Evolutionary conservation across 106 monocot species (phyloP).

Genomic region (Dioscorea dumetorum): DNA sequence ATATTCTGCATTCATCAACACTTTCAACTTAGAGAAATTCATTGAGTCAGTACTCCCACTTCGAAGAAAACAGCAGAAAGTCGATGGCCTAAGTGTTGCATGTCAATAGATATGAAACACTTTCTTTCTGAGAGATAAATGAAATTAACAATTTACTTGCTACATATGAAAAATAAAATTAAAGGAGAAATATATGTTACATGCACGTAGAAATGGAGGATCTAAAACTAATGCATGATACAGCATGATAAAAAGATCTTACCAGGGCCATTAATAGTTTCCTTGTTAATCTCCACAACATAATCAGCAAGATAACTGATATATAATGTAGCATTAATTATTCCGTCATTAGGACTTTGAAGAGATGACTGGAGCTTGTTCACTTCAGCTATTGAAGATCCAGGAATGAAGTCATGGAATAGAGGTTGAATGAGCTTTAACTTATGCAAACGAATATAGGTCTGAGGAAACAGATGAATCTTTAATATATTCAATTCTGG

Average conservation of each 20-base stretch:
- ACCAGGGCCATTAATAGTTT: slow-evolving; percentile 70
- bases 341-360: slow-evolving; percentile 52
- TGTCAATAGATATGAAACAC: not conserved
- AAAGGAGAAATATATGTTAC: not conserved
- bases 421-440: slow-evolving; percentile 79
- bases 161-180: not conserved
- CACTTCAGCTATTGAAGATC: slow-evolving; percentile 55
- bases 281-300: slow-evolving; percentile 72
- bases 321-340: slow-evolving; percentile 68
- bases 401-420: slow-evolving; percentile 73
- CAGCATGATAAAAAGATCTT: not conserved
- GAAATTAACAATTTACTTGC: not conserved
- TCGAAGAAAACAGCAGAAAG: no score
- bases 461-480: slow-evolving; percentile 79
- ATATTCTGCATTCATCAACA: no score
- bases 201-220: not conserved
- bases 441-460: slow-evolving; percentile 40
- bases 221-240: not conserved
- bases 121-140: not conserved
- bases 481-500: slow-evolving; percentile 63
- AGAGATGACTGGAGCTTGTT: slow-evolving; percentile 56
- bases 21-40: no score
- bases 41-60: no score
- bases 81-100: no score
- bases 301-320: slow-evolving; percentile 87